Evolutionary conservation across 768 basidiomycete species (phyloP).

Genomic region (Pulveroboletus sp.): DNA sequence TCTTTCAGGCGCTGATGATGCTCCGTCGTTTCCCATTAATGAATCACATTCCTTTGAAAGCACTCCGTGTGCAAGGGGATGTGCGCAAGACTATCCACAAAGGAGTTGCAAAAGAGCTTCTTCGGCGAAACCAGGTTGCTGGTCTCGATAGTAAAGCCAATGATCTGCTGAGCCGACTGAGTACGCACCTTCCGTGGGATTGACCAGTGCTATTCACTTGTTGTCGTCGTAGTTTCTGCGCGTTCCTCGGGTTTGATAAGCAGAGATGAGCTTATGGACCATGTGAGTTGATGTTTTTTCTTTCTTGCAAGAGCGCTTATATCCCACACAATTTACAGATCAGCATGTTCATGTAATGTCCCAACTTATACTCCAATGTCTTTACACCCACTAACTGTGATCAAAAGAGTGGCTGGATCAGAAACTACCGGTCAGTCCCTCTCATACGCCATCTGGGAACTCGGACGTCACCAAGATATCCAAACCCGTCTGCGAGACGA

Average conservation of each 20-base stretch:
- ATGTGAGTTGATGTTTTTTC: not conserved
- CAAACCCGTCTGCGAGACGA: constrained; percentile 2
- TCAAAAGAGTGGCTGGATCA: constrained; percentile 3
- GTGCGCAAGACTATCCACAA: constrained; percentile 12
- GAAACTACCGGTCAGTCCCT: constrained; percentile 8
- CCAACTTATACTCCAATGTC: not conserved
- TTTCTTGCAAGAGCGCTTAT: not conserved
- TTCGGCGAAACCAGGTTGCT: constrained; percentile 2
- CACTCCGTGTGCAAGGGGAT: constrained; percentile 9
- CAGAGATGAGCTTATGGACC: constrained; percentile 3
- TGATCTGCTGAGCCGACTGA: constrained; percentile 5
- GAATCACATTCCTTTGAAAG: constrained; percentile 7
- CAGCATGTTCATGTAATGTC: constrained; percentile 11
- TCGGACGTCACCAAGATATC: constrained; percentile 1
- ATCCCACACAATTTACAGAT: not conserved
- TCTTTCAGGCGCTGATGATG: not conserved
- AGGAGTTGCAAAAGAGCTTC: constrained; percentile 9
- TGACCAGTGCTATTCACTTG: not conserved
- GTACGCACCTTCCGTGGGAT: not conserved
- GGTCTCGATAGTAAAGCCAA: not conserved
- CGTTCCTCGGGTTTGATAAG: constrained; percentile 3
- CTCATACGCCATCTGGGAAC: constrained; percentile 6
- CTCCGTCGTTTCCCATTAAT: constrained; percentile 6
- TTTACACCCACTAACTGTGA: not conserved
- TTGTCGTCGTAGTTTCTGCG: not conserved